Evolutionary conservation across 768 basidiomycete genomes (phyloP).

Genomic region (Mycena metata): DNA sequence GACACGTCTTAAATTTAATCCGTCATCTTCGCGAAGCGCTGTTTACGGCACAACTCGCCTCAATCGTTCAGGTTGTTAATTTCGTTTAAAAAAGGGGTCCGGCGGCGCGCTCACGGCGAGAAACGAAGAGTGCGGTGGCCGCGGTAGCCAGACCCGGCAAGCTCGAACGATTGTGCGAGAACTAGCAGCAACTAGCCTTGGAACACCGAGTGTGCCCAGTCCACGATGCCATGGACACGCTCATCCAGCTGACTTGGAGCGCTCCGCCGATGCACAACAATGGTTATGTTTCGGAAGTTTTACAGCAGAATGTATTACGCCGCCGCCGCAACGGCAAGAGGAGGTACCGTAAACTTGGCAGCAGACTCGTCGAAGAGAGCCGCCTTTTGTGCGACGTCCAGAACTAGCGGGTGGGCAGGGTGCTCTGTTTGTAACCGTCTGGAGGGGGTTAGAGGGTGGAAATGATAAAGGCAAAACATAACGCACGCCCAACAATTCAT

Average conservation of each 20-base stretch:
- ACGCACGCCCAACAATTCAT: constrained; percentile 80
- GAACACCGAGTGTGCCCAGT: neutral
- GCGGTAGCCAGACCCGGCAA: neutral
- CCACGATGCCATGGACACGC: neutral
- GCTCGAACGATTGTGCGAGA: too few species aligned
- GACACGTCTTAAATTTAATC: constrained; percentile 24
- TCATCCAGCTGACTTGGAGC: constrained; percentile 15
- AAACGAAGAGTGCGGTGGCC: neutral
- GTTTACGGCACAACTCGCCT: constrained; percentile 13
- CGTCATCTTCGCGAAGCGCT: constrained; percentile 7
- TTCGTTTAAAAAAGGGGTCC: neutral
- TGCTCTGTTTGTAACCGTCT: constrained; percentile 60
- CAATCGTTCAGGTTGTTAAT: neutral
- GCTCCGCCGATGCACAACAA: constrained; percentile 4
- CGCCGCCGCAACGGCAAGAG: constrained; percentile 53
- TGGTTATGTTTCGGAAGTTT: constrained; percentile 19
- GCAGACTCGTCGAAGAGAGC: constrained; percentile 73
- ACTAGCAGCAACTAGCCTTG: neutral
- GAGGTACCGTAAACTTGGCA: constrained; percentile 72
- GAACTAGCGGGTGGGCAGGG: constrained; percentile 77
- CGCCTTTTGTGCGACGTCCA: constrained; percentile 71
- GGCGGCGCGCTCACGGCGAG: too few species aligned
- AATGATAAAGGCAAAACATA: constrained; percentile 26
- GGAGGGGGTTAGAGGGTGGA: constrained; percentile 13
- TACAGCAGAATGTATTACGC: constrained; percentile 32